phyloP scores from a whole-genome alignment of 305 asterid species.

The Salvia sclarea region DNA sequence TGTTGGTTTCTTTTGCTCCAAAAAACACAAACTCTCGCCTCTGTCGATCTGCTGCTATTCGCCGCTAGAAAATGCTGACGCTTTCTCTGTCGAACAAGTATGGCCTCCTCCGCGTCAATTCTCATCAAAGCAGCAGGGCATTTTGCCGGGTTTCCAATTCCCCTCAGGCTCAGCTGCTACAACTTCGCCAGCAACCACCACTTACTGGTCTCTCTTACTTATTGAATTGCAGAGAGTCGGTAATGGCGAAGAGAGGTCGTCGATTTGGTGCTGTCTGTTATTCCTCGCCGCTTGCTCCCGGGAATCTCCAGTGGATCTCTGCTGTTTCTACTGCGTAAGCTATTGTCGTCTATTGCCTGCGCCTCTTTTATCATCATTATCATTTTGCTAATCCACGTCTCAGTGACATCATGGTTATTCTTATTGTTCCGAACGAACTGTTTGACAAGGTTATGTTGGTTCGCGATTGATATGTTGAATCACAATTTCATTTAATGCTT shows the following conservation, averaged over 20 bases:
- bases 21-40: neutral
- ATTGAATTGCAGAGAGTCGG: constrained; percentile 47
- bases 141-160: constrained; percentile 36
- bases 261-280: constrained; percentile 64
- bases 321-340: constrained; percentile 67
- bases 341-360: constrained; percentile 13
- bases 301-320: constrained; percentile 73
- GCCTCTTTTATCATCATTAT: too few species aligned
- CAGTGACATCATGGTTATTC: neutral
- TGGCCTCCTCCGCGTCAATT: constrained; percentile 12
- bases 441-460: neutral
- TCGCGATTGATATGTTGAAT: neutral
- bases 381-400: neutral
- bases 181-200: constrained; percentile 24
- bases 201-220: constrained; percentile 33
- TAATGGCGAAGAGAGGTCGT: constrained; percentile 42
- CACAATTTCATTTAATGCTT: neutral
- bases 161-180: constrained; percentile 36
- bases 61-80: constrained; percentile 40
- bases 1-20: neutral
- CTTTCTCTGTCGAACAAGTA: constrained; percentile 36
- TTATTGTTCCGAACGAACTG: neutral
- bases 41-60: constrained; percentile 25
- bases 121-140: constrained; percentile 35
- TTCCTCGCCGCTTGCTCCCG: constrained; percentile 55